These are phyloP conservation scores for Brassica rapa DNA, from an alignment of 345 rosid species.

Conservation along the genomic window DNA sequence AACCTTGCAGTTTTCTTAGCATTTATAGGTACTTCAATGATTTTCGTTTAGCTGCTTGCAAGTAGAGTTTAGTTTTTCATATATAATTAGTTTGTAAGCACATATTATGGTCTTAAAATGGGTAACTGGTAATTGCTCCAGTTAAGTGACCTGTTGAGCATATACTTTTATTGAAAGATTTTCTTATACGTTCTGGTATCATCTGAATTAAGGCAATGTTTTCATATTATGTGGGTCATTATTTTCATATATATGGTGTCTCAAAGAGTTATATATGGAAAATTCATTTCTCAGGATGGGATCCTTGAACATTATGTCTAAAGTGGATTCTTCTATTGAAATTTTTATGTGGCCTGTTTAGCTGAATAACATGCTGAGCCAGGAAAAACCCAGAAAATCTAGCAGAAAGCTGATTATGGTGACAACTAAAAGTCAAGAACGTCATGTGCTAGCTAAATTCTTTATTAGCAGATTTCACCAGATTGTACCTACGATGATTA, in stretches of 20 bases:
- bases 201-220: neutral
- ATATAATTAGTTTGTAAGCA: neutral
- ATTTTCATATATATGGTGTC: conserved; percentile 4
- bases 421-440: neutral
- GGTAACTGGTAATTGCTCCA: conserved; percentile 2
- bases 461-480: neutral
- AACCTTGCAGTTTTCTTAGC: neutral
- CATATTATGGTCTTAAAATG: neutral
- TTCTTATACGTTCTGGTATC: neutral
- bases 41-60: neutral
- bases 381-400: neutral
- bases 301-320: neutral
- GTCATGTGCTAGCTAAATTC: neutral
- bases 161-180: neutral
- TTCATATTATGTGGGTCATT: neutral
- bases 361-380: conserved; percentile 6
- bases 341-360: neutral
- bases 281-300: neutral
- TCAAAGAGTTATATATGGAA: neutral
- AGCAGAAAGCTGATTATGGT: neutral
- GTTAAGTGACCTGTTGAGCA: neutral
- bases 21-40: neutral
- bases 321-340: neutral
- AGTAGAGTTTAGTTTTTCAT: neutral
- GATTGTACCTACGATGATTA: neutral